Percentiles rank a stretch among this genome's conserved stretches.
phyloP scores from a whole-genome alignment of 768 basidiomycete species.

The Sistotremastrum niveocremeum region DNA sequence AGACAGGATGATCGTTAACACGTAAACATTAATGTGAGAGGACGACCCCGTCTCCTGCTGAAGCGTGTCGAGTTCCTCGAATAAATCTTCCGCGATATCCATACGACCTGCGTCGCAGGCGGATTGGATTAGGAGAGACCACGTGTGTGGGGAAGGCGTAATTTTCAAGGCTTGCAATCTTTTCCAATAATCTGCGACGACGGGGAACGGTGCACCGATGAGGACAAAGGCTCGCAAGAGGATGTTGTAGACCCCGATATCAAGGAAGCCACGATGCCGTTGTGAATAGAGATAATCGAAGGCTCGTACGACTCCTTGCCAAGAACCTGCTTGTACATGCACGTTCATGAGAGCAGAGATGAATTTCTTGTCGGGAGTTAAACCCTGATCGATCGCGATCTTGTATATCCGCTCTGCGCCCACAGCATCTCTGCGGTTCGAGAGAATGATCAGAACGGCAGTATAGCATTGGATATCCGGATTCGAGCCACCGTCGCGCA shows the following conservation, averaged over 20 bases:
- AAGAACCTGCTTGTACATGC: constrained; percentile 68
- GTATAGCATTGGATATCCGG: constrained; percentile 49
- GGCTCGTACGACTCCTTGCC: constrained; percentile 56
- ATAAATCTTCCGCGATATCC: constrained; percentile 50
- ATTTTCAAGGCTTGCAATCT: constrained; percentile 35
- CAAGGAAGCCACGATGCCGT: constrained; percentile 24
- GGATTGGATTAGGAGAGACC: constrained; percentile 63
- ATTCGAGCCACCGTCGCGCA: constrained; percentile 36
- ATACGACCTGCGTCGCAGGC: constrained; percentile 64
- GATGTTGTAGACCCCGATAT: constrained; percentile 58
- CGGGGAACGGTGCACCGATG: constrained; percentile 59
- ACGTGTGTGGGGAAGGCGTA: constrained; percentile 50
- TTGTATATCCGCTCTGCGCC: constrained; percentile 57
- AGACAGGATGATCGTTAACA: constrained; percentile 63
- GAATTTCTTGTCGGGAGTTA: constrained; percentile 53
- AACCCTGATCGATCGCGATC: constrained; percentile 45
- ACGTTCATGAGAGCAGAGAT: constrained; percentile 67
- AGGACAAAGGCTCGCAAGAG: constrained; percentile 76
- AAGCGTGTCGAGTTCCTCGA: constrained; percentile 50
- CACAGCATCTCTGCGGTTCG: constrained; percentile 42
- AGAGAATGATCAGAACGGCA: constrained; percentile 51
- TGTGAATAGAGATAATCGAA: constrained; percentile 45
- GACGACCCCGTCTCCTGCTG: constrained; percentile 22
- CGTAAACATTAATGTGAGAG: constrained; percentile 37
- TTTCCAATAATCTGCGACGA: constrained; percentile 50